Conservation (phyloP, 2,329 filamentous ascomycete genomes). For the Epichloe coenophiala region DNA sequence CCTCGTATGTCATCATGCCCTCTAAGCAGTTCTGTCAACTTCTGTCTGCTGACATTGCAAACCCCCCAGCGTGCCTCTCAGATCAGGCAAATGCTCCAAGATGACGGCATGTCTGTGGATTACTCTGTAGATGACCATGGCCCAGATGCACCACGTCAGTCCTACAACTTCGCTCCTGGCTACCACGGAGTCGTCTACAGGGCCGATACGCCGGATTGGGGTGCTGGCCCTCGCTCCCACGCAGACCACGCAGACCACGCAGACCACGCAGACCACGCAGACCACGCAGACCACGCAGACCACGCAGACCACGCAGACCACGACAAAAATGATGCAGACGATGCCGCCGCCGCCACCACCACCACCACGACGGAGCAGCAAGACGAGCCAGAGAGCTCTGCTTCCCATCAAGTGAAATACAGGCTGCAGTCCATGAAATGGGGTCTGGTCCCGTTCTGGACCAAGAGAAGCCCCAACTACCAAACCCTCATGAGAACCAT, state of each 20-base stretch:
- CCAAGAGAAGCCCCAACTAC: conserved; percentile 69
- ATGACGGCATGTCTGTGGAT: conserved; percentile 60
- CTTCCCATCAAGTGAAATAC: conserved; percentile 39
- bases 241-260: background rate
- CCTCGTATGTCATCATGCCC: conserved; percentile 14
- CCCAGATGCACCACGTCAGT: conserved; percentile 49
- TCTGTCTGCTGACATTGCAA: background rate
- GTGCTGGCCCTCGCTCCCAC: conserved; percentile 28
- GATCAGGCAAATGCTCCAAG: conserved; percentile 58
- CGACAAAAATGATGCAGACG: background rate
- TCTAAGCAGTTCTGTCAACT: background rate
- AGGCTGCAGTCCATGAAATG: conserved; percentile 91
- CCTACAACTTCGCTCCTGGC: conserved; percentile 87
- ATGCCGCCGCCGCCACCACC: background rate
- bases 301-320: background rate
- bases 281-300: too few relatives aligned
- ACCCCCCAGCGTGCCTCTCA: conserved; percentile 57
- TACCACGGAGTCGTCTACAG: conserved; percentile 78
- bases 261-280: too few relatives aligned
- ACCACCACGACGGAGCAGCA: background rate
- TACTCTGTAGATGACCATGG: conserved; percentile 54
- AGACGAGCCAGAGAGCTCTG: background rate
- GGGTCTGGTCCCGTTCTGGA: conserved; percentile 92
- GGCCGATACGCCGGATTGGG: conserved; percentile 52
- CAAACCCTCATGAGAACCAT: conserved; percentile 73